Base-by-base conservation (phyloP, 345 rosid species). In the Eucalyptus guilfoylei region DNA sequence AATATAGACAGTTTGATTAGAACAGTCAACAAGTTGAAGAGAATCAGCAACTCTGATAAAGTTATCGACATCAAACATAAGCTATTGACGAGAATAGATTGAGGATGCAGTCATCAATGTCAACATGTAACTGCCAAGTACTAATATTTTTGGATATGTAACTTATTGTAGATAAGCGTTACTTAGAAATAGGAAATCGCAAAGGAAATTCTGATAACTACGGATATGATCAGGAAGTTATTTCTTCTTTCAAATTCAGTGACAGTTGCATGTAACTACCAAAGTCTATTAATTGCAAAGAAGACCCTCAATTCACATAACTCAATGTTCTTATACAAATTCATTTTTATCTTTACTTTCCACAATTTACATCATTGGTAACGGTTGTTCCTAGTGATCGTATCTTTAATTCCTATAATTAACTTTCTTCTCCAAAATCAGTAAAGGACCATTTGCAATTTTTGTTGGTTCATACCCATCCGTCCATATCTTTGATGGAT, bases 181-280 rank as follows among this genome's bases (percentile, higher is more conserved):
- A 28, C 67, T 28, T 28, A 28, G 30, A 26, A 60, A 60, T 60
- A 60, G 15, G 67, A 60, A 28, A 28, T 60, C 2, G 0, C 32
- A 12, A 11, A 28, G 67, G 30, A 60, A 60, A 26, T 60, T 28
- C 15, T 60, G 14, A 26, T 60, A 60, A 60, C 4, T 15, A 6
- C 0, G 0, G 7, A 60, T 12, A 60, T 0, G 1, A 60, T 60
- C 11, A 60, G 32, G 67, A 60, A 26, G n/a, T 60, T 60, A 55
- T 60, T 60, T 26, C 14, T 28, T 60, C 67, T 60, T 60, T 60
- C 32, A 60, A 60, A 60, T 60, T 26, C 32, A 60, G 30, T 60
- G 32, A 60, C 67, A 11, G 1, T 60, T 60, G 67, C 7, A 6
- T 11, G 62, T 55, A 60, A 28, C n/a, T 60, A 60, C 67, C 67